Conservation (phyloP, 2,329 filamentous ascomycete genomes). For the Phyllosticta citribraziliensis region DNA sequence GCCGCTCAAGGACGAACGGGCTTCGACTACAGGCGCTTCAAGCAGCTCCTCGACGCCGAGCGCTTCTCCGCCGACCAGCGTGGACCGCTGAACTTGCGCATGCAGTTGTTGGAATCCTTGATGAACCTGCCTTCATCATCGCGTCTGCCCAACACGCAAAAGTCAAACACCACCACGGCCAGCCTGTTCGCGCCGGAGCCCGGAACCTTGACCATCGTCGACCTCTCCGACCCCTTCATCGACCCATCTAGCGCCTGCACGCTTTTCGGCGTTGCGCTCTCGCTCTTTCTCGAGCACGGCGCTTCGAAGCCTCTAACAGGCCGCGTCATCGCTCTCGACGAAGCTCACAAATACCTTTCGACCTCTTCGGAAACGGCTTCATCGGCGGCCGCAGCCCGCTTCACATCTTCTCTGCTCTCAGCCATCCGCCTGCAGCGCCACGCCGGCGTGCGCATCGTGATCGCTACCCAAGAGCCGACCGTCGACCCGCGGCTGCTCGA, state of each 20-base stretch:
- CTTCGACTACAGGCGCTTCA: slow-evolving; percentile 47
- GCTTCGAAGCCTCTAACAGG: slow-evolving; percentile 31
- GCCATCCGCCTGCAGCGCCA: slow-evolving; percentile 65
- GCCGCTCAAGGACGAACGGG: slow-evolving; percentile 29
- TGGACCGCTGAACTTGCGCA: slow-evolving; percentile 47
- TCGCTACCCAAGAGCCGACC: slow-evolving; percentile 70
- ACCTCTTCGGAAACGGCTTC: slow-evolving; percentile 38
- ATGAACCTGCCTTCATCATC: slow-evolving; percentile 26
- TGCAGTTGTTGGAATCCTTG: slow-evolving; percentile 57
- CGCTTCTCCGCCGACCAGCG: slow-evolving; percentile 41
- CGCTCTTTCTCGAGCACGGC: slow-evolving; percentile 48
- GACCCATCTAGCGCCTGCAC: slow-evolving; percentile 57
- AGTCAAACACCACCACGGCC: not conserved
- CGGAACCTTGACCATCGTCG: slow-evolving; percentile 54
- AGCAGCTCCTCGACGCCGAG: slow-evolving; percentile 24
- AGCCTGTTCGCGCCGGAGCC: slow-evolving; percentile 23
- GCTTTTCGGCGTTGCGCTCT: slow-evolving; percentile 63
- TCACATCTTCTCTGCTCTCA: slow-evolving; percentile 54
- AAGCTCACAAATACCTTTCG: slow-evolving; percentile 59
- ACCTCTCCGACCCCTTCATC: slow-evolving; percentile 64
- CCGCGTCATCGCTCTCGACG: slow-evolving; percentile 60
- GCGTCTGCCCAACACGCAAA: slow-evolving; percentile 6
- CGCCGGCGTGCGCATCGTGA: slow-evolving; percentile 54
- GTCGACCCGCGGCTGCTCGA: slow-evolving; percentile 59
- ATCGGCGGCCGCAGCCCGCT: slow-evolving; percentile 42